Conservation (phyloP, 164 flowering plant genomes). For the Stephania japonica region DNA sequence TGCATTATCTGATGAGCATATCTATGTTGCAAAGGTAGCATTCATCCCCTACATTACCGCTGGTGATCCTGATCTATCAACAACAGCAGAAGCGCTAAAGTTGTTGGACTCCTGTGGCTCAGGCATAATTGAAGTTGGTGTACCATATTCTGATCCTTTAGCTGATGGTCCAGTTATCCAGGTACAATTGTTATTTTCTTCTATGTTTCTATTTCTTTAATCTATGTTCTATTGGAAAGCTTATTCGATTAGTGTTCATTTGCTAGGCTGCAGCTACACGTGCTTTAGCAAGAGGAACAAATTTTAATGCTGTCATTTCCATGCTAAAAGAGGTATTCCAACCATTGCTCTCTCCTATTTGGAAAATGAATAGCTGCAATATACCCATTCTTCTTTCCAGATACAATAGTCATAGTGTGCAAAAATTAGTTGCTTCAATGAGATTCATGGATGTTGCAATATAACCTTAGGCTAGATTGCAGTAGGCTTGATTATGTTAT, state of each 20-base stretch:
- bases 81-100: constrained; percentile 81
- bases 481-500: background rate
- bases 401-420: background rate
- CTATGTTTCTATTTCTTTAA: background rate
- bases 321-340: constrained; percentile 75
- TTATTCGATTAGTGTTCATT: background rate
- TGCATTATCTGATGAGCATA: constrained; percentile 4
- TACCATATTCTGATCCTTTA: constrained; percentile 90
- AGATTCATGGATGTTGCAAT: background rate
- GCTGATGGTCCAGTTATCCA: constrained; percentile 98
- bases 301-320: constrained; percentile 51
- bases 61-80: constrained; percentile 90
- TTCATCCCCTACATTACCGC: constrained; percentile 86
- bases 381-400: background rate
- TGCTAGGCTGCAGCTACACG: constrained; percentile 87
- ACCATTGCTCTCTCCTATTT: background rate
- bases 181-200: constrained; percentile 30
- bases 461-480: background rate
- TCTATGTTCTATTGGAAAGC: background rate
- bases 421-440: background rate
- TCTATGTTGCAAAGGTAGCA: constrained; percentile 55
- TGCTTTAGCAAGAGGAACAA: constrained; percentile 72
- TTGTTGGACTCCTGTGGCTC: constrained; percentile 79
- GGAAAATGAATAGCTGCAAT: background rate
- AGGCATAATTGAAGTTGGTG: constrained; percentile 82